These are phyloP conservation scores for Ogataea dorogensis DNA, from an alignment of 805 yeast species.

Conservation along the genomic window DNA sequence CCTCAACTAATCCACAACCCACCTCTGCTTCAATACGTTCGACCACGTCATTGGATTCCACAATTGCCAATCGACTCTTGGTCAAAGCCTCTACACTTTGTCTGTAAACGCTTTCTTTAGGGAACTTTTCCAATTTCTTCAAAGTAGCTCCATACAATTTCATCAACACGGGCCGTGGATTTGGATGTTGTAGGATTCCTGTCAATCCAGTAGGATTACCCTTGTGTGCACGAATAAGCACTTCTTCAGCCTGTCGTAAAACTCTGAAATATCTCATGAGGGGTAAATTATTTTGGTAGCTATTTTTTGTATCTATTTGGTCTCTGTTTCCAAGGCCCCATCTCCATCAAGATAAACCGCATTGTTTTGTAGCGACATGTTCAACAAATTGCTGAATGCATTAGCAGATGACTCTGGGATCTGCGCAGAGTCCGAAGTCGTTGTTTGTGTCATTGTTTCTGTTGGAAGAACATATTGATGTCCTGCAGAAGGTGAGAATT, in stretches of 20 bases:
- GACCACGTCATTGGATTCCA: conserved; percentile 57
- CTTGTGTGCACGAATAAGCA: conserved; percentile 53
- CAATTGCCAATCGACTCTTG: conserved; percentile 63
- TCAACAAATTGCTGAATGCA: conserved; percentile 31
- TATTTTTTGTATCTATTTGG: conserved; percentile 3
- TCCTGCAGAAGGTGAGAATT: conserved; percentile 61
- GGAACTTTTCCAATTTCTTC: conserved; percentile 58
- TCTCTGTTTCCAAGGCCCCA: conserved; percentile 22
- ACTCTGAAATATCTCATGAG: conserved; percentile 36
- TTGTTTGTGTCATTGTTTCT: background rate
- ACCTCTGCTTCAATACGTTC: conserved; percentile 69
- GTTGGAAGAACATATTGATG: conserved; percentile 40
- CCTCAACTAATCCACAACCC: conserved; percentile 84
- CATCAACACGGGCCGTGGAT: conserved; percentile 76
- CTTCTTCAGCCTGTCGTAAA: conserved; percentile 42
- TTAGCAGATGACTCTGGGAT: conserved; percentile 27
- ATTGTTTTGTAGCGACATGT: conserved; percentile 28
- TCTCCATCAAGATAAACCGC: conserved; percentile 25
- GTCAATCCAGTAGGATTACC: conserved; percentile 82
- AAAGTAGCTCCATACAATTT: conserved; percentile 72
- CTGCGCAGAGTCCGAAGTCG: conserved; percentile 8
- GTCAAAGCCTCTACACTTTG: conserved; percentile 73
- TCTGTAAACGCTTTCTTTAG: conserved; percentile 70
- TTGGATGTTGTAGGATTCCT: conserved; percentile 75
- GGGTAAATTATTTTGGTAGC: conserved; percentile 5